These are phyloP conservation scores for Teratosphaeria zuluensis DNA, from an alignment of 2,329 filamentous ascomycete genomes.

Conservation along the genomic window DNA sequence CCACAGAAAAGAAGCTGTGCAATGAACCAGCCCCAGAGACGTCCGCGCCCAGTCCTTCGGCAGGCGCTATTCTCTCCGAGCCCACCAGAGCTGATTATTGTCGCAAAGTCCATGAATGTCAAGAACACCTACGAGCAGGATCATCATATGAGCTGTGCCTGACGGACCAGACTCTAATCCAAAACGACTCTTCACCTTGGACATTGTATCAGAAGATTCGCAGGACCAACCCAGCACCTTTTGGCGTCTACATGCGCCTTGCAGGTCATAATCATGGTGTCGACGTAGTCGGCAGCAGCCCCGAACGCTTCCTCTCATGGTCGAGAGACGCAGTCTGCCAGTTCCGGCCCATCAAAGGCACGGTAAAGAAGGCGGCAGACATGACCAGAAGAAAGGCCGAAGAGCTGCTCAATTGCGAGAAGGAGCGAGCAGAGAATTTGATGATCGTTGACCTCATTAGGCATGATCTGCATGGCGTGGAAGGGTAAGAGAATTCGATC, in stretches of 20 bases:
- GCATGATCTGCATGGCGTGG: constrained; percentile 82
- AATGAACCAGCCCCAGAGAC: background rate
- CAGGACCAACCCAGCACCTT: constrained; percentile 67
- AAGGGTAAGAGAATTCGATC: constrained; percentile 47
- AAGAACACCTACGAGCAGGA: constrained; percentile 62
- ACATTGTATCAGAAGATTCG: constrained; percentile 62
- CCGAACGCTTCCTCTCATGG: constrained; percentile 78
- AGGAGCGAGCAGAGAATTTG: constrained; percentile 89
- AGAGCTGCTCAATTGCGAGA: constrained; percentile 63
- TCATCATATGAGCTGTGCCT: constrained; percentile 82
- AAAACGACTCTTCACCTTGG: constrained; percentile 42
- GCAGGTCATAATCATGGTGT: constrained; percentile 32
- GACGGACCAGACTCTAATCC: constrained; percentile 63
- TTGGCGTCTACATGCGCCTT: constrained; percentile 72
- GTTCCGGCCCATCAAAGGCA: constrained; percentile 94
- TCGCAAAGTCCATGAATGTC: constrained; percentile 56
- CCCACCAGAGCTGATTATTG: constrained; percentile 42
- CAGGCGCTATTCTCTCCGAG: constrained; percentile 1
- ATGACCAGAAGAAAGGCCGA: constrained; percentile 66
- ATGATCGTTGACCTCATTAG: constrained; percentile 98
- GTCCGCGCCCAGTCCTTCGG: background rate
- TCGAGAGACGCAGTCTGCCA: constrained; percentile 52
- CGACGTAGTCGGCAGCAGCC: constrained; percentile 73
- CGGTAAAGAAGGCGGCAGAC: constrained; percentile 64
- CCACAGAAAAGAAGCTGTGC: background rate